A percentile compares a stretch with the other conserved stretches of the same genome.
Evolutionary conservation across 768 basidiomycete genomes (phyloP).

Genomic region (Serendipita sp.): DNA sequence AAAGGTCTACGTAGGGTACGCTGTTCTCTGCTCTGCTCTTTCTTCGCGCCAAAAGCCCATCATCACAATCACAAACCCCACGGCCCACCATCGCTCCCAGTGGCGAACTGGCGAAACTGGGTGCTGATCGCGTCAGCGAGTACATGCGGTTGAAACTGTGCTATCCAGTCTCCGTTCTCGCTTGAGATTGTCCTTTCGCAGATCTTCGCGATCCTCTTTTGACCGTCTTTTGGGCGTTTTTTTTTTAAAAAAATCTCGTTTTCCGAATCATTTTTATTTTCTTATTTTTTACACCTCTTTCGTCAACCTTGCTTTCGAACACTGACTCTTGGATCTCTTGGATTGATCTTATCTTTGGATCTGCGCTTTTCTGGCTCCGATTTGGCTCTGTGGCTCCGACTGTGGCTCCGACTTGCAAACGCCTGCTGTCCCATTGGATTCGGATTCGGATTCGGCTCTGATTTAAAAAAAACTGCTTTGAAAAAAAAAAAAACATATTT

Average conservation of each 20-base stretch:
- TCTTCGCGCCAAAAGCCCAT: neutral
- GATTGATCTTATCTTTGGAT: too few relatives aligned
- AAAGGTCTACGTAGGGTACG: conserved; percentile 91
- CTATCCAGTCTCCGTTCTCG: too few relatives aligned
- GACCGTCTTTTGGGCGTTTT: neutral
- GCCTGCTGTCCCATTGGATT: neutral
- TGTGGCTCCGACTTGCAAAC: neutral
- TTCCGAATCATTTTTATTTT: conserved; percentile 24
- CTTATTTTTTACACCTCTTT: conserved; percentile 7
- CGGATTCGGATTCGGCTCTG: neutral
- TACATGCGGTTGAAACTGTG: too few relatives aligned
- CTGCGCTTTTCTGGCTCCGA: neutral
- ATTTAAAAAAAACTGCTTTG: neutral
- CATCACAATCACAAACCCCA: neutral
- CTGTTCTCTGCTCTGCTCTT: conserved; percentile 31
- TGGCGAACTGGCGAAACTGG: neutral
- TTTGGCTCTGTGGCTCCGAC: neutral
- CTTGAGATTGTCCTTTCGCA: neutral
- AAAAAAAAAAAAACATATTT: neutral
- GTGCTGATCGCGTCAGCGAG: neutral
- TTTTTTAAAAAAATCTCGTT: conserved; percentile 10
- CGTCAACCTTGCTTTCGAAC: neutral
- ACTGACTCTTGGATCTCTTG: too few relatives aligned
- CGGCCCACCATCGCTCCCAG: too few relatives aligned
- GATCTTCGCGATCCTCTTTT: neutral